Base-by-base conservation (phyloP, 139 green algal genomes). In the Trebouxia sp. region DNA sequence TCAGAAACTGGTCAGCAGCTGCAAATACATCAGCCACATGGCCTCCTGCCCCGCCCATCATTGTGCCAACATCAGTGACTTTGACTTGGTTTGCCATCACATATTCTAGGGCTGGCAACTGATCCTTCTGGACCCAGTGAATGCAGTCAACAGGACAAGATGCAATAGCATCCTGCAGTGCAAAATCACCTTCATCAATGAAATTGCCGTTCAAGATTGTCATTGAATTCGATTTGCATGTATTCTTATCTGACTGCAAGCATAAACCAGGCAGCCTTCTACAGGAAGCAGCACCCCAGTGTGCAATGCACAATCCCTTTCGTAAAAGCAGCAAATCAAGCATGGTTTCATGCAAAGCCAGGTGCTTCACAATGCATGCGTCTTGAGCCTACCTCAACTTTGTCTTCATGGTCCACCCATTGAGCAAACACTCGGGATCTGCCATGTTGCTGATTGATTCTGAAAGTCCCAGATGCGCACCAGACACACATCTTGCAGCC, bases 111-210 rank as follows among this genome's bases (percentile, higher is more conserved):
- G 91, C 84, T 6, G 93, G 83, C 78, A 97, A 84, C 37, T 97
- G 79, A 17, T 88, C 81, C 58, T 87, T 89, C 20, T 93, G 48
- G 38, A 97, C 94, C 93, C 92, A 96, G 86, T 96, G 92, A 70
- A 97, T 97, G 89, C 93, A 97, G 80, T 83, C 88, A 3, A 97
- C 94, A 5, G 94, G 94, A 86, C 94, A 97, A 3, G 88, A 89
- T 38, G 94, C 90, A 39, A 91, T 90, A 6, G 87, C 69, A 8
- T 80, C 83, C 81, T 89, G 86, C 75, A 85, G 6, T 6, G 5
- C 28, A 65, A 30, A 14, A 37, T 6, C 3, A 30, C 15, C 24
- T 5, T 32, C 56, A 24, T 69, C 14, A 30, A 37, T 26, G 12
- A 28, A 32, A 45, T 20, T 11, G 56, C 3, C 20, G 3, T 3